Base-by-base conservation (phyloP, 2,329 filamentous ascomycete species). In the Rutstroemia sp. region DNA sequence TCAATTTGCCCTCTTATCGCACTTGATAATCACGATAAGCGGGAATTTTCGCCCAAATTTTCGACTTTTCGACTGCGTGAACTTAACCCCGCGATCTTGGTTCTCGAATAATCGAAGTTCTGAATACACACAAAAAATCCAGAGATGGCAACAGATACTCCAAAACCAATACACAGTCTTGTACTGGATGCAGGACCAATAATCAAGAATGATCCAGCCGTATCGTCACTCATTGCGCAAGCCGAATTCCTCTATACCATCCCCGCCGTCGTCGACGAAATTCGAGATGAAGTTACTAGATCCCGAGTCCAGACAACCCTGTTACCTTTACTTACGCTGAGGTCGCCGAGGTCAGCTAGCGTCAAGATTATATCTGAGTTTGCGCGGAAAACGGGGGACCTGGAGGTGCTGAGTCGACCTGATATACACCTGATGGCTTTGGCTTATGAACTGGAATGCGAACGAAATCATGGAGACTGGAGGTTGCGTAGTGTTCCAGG, bases 381-480 rank as follows among this genome's bases (percentile, higher is more conserved):
- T 75, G 89, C 94, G 46, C 82, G 89, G 54, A 87, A 84, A 70
- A 97, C 94, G 0, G 94, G 94, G 55, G 94, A 99, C 71, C 78
- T 92, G 60, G 82, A 87, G 10, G 92, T 96, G 0, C 75, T 99
- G 57, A 96, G 92, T 73, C 84, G 81, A 68, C 88, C 91, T 1
- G 94, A 99, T 83, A 76, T 97, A 59, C 88, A 95, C 64, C 80
- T 99, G 42, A 76, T 97, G 67, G 94, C 92, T 8, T 76, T 99
- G 56, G 88, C 90, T 1, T 97, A 97, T 70, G 94, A 99, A 70
- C 70, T 97, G n/a, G 92, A 97, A 66, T 88, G 89, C 66, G 92
- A 97, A 75, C 78, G 86, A 57, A 95, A 95, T 69, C 83, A 85
- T n/a, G 92, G 92, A 2, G 86, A 95, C 69, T 95, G 89, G 87